Base-by-base conservation (phyloP, 1,139 yeast species). In the Geotrichum histeridarum region DNA sequence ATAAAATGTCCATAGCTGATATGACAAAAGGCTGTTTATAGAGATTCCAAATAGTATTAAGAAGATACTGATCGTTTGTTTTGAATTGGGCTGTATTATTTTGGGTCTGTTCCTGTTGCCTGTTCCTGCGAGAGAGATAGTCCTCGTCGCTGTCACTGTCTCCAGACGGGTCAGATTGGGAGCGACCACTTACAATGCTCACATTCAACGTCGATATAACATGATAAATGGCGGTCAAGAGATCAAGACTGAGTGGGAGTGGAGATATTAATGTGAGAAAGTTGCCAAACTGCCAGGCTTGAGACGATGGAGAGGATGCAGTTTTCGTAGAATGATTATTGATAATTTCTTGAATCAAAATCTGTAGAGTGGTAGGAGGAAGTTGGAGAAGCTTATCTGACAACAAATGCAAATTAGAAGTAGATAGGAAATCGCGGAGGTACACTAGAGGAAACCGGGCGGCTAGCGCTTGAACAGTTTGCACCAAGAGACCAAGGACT, bases 231-330 rank as follows among this genome's bases (percentile, higher is more conserved):
- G 51, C 43, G 4, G 14, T 9, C n/a, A 48, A 33, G 14, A 31
- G 12, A n/a, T 38, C 44, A 8, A 15, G 17, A 6, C 38, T 38
- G 8, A 17, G 27, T 7, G 27, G 11, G 27, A 39, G 45, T 12
- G 37, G 8, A 22, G 42, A 46, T 37, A 27, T 37, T 7, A 47
- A 8, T 12, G 32, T 41, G 31, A 39, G 35, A 17, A 51, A 51
- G 42, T 51, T 45, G 31, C 47, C 50, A 5, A 51, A 47, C 14
- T 46, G 54, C 54, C 54, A 51, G 18, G 46, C 44, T 33, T 39
- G 47, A 15, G 17, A 1, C 8, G 4, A 8, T 8, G 37, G 43
- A 17, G 38, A 14, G 32, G 44, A 8, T 15, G 17, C 11, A 8
- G 33, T 36, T 37, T 8, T n/a, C 32, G 33, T 5, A 11, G n/a